Evolutionary conservation across 108 stramenopile genomes (phyloP).

Genomic region (Epipyxis sp.): DNA sequence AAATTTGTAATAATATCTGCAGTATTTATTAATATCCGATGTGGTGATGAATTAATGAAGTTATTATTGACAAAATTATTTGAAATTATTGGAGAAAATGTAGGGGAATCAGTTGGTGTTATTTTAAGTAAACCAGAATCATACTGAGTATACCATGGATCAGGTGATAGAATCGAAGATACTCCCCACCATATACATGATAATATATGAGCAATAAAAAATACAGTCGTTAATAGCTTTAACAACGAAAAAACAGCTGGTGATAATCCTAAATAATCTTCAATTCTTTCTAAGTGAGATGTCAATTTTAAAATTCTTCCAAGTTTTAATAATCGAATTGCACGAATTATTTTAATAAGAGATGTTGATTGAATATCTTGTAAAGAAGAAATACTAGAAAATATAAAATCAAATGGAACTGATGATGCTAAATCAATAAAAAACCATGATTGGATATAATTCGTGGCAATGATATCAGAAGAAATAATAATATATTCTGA

Average conservation of each 20-base stretch:
- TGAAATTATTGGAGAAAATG: neutral
- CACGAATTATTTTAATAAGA: conserved; percentile 59
- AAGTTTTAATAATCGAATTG: conserved; percentile 63
- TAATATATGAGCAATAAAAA: conserved; percentile 47
- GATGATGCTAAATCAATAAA: conserved; percentile 54
- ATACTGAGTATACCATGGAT: neutral
- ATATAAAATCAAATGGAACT: conserved; percentile 38
- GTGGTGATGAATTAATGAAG: no score
- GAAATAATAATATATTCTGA: conserved; percentile 60
- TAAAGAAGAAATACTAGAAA: conserved; percentile 7
- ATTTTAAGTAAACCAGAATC: neutral
- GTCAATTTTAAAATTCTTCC: conserved; percentile 55
- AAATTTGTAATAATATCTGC: no score
- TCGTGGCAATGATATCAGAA: conserved; percentile 43
- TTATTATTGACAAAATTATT: no score
- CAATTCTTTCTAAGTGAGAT: conserved; percentile 45
- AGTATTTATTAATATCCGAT: no score
- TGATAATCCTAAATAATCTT: conserved; percentile 59
- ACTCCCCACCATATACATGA: conserved; percentile 46
- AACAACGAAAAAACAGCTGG: conserved; percentile 9
- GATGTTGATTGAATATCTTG: conserved; percentile 37
- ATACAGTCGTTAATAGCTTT: conserved; percentile 35
- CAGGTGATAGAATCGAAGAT: neutral
- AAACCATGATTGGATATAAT: conserved; percentile 64
- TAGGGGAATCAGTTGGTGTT: neutral